Evolutionary conservation across 257 asterid genomes (phyloP).

Genomic region (Jaltomata sinuosa): DNA sequence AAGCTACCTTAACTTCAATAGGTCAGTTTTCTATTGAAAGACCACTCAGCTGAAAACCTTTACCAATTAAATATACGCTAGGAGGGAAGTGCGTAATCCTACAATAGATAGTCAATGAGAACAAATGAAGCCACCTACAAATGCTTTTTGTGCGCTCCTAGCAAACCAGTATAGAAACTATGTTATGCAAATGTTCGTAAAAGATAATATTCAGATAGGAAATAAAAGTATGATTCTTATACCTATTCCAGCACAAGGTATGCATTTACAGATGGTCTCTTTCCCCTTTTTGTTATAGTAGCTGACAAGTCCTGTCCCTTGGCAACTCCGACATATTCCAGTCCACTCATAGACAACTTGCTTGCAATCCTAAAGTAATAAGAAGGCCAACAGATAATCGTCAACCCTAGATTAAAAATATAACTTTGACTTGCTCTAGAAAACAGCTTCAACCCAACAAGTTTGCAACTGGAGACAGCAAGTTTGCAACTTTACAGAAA

Average conservation of each 20-base stretch:
- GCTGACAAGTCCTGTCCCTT: conserved; percentile 83
- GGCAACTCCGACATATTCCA: conserved; percentile 92
- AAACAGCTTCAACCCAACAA: not conserved
- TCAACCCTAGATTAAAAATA: not conserved
- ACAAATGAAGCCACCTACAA: not conserved
- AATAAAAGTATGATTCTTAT: not conserved
- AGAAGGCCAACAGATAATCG: not conserved
- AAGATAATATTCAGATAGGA: not conserved
- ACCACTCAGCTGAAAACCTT: not conserved
- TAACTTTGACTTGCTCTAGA: not conserved
- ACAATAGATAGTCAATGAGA: not conserved
- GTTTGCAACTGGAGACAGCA: not conserved
- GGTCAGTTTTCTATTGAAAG: not conserved
- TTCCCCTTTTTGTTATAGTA: conserved; percentile 78
- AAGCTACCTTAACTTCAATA: not conserved
- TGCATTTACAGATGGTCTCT: conserved; percentile 85
- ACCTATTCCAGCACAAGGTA: conserved; percentile 92
- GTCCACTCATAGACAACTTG: conserved; percentile 93
- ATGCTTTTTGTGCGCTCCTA: not conserved
- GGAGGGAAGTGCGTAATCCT: not conserved
- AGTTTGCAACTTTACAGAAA: not conserved
- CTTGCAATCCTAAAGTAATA: conserved; percentile 62
- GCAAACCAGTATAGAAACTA: not conserved
- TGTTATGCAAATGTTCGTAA: not conserved
- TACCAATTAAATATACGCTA: not conserved